phyloP scores from a whole-genome alignment of 495 filamentous ascomycete species.

The Pyronema domesticum region DNA sequence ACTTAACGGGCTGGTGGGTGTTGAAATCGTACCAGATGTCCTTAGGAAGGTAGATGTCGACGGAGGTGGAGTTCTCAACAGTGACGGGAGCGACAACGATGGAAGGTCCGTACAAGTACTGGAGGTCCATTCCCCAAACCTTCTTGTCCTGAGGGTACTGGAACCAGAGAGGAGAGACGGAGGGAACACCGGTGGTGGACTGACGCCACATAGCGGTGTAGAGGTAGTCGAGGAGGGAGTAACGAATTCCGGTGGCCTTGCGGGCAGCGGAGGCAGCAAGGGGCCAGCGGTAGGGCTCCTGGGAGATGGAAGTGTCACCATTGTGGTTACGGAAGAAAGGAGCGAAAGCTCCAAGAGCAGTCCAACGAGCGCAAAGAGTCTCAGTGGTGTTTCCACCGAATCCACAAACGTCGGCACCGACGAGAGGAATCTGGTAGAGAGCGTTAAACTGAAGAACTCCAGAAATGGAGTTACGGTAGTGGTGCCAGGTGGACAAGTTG shows the following conservation, averaged over 20 bases:
- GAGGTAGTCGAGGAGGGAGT: conserved; percentile 62
- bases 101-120: conserved; percentile 58
- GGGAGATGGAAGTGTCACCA: conserved; percentile 31
- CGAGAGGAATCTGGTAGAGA: conserved; percentile 75
- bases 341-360: conserved; percentile 59
- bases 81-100: conserved; percentile 60
- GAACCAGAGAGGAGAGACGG: conserved; percentile 50
- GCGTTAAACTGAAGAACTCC: conserved; percentile 56
- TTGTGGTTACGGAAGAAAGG: conserved; percentile 79
- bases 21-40: conserved; percentile 67
- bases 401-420: conserved; percentile 69
- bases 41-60: conserved; percentile 54
- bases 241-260: conserved; percentile 58
- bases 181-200: conserved; percentile 47
- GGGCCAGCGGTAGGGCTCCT: conserved; percentile 68
- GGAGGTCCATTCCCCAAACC: conserved; percentile 40
- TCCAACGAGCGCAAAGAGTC: conserved; percentile 68
- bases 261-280: conserved; percentile 45
- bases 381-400: conserved; percentile 56
- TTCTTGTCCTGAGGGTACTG: conserved; percentile 49
- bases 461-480: conserved; percentile 52
- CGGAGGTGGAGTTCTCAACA: conserved; percentile 41
- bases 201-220: conserved; percentile 58
- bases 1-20: conserved; percentile 38
- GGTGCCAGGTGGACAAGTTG: conserved; percentile 54